Evolutionary conservation across 805 yeast genomes (phyloP), one percentile per base, ranked within the genome.

Genomic region (Scheffersomyces lignosus): DNA sequence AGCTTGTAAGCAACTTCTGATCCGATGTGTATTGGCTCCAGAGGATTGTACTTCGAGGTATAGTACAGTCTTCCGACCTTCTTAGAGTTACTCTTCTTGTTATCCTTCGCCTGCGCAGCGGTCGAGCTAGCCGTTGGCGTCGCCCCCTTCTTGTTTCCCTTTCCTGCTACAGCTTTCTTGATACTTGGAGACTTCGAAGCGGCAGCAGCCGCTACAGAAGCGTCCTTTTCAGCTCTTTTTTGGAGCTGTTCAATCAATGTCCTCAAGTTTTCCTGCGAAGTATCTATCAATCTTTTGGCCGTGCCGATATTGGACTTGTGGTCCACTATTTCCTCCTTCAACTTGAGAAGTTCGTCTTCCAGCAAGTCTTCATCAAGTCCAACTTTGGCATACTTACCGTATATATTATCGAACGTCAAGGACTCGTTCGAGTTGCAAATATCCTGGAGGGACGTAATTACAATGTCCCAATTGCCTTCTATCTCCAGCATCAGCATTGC

Each of bases 1-100:
- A 89, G 75, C 55, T 83, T 81, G 65, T 83, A 91, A 1, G 97
- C 98, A 0, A 93, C 96, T 49, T 87, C 95, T 0, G 93, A 77
- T 1, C 91, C 90, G 1, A 84, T 64, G 2, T 55, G 47, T 4
- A 81, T 67, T 0, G 82, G 78, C 25, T 75, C 84, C 18, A 71
- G 68, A 1, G 83, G 78, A 49, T 81, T 82, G 56, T 58, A 81
- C 18, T 75, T 75, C 31, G 85, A 78, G n/a, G 62, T 62, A 47
- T 70, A 63, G 51, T 48, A 77, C 54, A 72, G 73, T 39, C 71
- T 58, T 5, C 80, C 82, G 15, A 44, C 47, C 36, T 60, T 62
- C 27, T 44, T 44, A 15, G 33, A 31, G 40, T 42, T 45, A 14
- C 43, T 50, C 36, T 49, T 52, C 24, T 22, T 20, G 24, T 20